phyloP scores from a whole-genome alignment of 805 yeast genomes.

The Nakazawaea anatomiae region DNA sequence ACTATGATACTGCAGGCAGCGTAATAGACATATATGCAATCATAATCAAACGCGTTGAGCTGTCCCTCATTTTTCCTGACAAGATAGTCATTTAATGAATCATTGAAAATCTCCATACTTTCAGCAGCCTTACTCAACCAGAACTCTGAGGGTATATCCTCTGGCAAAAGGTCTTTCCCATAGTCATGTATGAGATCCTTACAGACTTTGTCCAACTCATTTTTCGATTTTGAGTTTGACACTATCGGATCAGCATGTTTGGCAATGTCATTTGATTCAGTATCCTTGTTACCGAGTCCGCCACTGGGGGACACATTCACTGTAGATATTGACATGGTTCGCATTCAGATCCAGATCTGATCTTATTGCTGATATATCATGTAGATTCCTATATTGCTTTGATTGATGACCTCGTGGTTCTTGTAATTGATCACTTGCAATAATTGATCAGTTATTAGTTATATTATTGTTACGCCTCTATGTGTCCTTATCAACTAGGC shows the following conservation, averaged over 20 bases:
- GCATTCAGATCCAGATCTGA: too few species aligned
- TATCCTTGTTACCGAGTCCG: neutral
- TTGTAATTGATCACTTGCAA: too few species aligned
- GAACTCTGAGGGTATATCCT: neutral
- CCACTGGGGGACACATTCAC: neutral
- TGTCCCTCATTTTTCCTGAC: slow-evolving; percentile 9
- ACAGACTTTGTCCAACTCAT: neutral
- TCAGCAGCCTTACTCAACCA: slow-evolving; percentile 5
- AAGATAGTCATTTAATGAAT: slow-evolving; percentile 7
- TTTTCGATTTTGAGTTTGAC: neutral
- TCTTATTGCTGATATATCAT: too few species aligned
- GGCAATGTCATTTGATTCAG: neutral
- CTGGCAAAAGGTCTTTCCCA: neutral
- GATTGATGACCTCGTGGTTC: too few species aligned
- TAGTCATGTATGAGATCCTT: neutral
- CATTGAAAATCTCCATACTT: slow-evolving; percentile 5
- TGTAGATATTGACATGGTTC: neutral
- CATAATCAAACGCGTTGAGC: slow-evolving; percentile 2
- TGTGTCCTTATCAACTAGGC: too few species aligned
- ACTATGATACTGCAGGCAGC: neutral
- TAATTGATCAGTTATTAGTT: too few species aligned
- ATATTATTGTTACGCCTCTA: too few species aligned
- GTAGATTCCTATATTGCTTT: too few species aligned
- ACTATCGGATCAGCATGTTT: neutral
- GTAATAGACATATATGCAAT: slow-evolving; percentile 8